A percentile compares a stretch with the other conserved stretches of the same genome.
These are phyloP conservation scores for Shiraia bambusicola DNA, from an alignment of 2,329 filamentous ascomycete species.

Conservation along the genomic window DNA sequence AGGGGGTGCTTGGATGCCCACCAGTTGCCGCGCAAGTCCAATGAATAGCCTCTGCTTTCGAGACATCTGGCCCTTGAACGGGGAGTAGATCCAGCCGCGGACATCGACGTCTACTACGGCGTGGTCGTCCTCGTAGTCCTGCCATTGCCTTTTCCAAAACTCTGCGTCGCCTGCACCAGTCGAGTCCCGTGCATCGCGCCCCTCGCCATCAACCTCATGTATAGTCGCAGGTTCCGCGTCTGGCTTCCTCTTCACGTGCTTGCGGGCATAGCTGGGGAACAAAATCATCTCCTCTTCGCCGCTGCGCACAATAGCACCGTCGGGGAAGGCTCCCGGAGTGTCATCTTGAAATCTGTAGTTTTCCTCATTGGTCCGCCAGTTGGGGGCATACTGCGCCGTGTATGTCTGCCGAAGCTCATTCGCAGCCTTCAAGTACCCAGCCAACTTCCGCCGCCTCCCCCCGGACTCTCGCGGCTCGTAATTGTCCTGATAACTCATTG, in stretches of 20 bases:
- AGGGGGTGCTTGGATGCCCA: conserved; percentile 75
- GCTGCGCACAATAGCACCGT: conserved; percentile 75
- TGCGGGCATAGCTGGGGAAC: conserved; percentile 89
- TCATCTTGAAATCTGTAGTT: conserved; percentile 46
- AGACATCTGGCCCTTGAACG: conserved; percentile 80
- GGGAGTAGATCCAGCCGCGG: conserved; percentile 90
- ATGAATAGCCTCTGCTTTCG: conserved; percentile 85
- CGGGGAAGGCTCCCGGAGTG: conserved; percentile 78
- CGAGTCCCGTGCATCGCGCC: conserved; percentile 47
- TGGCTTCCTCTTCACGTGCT: conserved; percentile 58
- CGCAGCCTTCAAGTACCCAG: conserved; percentile 69
- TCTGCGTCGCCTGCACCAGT: conserved; percentile 62
- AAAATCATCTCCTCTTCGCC: conserved; percentile 91
- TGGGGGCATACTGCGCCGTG: conserved; percentile 54
- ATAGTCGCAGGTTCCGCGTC: conserved; percentile 41
- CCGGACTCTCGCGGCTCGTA: conserved; percentile 60
- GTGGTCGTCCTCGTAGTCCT: conserved; percentile 75
- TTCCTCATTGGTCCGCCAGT: conserved; percentile 52
- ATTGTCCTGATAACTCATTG: conserved; percentile 39
- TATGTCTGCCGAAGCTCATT: conserved; percentile 72
- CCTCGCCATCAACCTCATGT: conserved; percentile 43
- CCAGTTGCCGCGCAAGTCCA: conserved; percentile 81
- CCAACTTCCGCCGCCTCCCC: conserved; percentile 74
- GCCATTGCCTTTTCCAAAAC: conserved; percentile 78
- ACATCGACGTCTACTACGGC: conserved; percentile 93